A percentile compares a stretch with the other conserved stretches of the same genome.
Evolutionary conservation across 140 eudicot species (phyloP).

Genomic region (Anethum foeniculum): DNA sequence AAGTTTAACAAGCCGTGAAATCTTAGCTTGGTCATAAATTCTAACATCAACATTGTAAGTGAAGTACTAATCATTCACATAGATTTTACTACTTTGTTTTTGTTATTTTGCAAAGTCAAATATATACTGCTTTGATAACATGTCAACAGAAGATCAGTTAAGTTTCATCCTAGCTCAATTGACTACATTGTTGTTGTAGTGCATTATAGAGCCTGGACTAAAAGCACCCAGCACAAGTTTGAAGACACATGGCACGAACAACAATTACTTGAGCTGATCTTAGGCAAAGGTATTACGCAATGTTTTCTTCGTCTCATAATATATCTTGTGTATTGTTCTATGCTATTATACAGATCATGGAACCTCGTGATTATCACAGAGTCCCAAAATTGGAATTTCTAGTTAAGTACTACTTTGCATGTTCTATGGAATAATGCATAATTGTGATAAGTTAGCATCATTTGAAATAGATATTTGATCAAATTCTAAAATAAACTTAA

Average conservation of each 20-base stretch:
- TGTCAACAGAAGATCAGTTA: neutral
- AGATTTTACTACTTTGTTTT: neutral
- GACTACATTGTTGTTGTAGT: constrained; percentile 38
- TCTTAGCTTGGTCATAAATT: neutral
- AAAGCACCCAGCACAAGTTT: constrained; percentile 89
- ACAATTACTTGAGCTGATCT: constrained; percentile 71
- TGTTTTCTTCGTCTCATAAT: neutral
- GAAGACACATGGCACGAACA: constrained; percentile 98
- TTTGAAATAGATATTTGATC: neutral
- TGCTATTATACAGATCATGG: neutral
- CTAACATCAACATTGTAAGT: neutral
- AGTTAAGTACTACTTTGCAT: neutral
- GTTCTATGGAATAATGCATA: neutral
- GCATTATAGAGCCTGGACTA: constrained; percentile 97
- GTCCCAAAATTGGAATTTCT: neutral
- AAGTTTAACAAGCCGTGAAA: neutral
- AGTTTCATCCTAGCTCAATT: neutral
- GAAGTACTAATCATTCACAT: neutral
- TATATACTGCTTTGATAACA: neutral
- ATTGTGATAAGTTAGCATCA: neutral
- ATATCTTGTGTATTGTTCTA: neutral
- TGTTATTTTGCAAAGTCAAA: neutral
- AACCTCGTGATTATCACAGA: neutral
- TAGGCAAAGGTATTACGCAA: constrained; percentile 74
- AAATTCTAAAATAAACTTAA: neutral